phyloP scores from a whole-genome alignment of 768 basidiomycete genomes.

The Termitomyces heimii region DNA sequence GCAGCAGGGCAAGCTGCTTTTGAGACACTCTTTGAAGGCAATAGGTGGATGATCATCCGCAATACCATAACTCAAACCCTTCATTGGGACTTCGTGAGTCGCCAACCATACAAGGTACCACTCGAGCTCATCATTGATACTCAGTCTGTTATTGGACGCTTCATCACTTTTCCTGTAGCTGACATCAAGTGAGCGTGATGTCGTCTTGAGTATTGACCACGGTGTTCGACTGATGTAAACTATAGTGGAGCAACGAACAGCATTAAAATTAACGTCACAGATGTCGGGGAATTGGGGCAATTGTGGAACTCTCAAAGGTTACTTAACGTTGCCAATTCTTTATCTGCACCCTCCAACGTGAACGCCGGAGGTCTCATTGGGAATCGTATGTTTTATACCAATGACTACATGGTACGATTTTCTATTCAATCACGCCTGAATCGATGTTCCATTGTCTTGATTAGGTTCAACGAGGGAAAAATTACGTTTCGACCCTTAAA shows the following conservation, averaged over 20 bases:
- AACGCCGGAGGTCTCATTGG: constrained; percentile 51
- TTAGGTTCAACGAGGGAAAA: constrained; percentile 56
- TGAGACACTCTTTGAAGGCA: constrained; percentile 15
- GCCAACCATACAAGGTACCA: too few species aligned
- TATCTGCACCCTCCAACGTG: constrained; percentile 35
- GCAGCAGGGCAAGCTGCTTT: constrained; percentile 40
- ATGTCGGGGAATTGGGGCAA: constrained; percentile 12
- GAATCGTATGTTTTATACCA: constrained; percentile 60
- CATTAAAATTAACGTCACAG: constrained; percentile 52
- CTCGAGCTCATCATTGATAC: constrained; percentile 11
- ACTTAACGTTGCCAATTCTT: constrained; percentile 28
- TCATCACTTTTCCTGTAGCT: constrained; percentile 60
- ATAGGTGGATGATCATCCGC: constrained; percentile 65
- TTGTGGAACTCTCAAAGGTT: constrained; percentile 21
- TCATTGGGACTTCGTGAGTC: constrained; percentile 70
- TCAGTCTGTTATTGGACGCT: constrained; percentile 45
- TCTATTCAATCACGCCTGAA: not conserved
- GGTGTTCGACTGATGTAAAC: not conserved
- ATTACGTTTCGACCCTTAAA: constrained; percentile 56
- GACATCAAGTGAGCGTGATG: constrained; percentile 38
- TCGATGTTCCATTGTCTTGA: not conserved
- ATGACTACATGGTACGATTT: constrained; percentile 59
- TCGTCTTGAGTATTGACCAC: constrained; percentile 23
- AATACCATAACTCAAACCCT: constrained; percentile 51
- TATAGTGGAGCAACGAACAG: constrained; percentile 44